Evolutionary conservation across 306 rosid genomes (phyloP).

Genomic region (Glycine latifolia): DNA sequence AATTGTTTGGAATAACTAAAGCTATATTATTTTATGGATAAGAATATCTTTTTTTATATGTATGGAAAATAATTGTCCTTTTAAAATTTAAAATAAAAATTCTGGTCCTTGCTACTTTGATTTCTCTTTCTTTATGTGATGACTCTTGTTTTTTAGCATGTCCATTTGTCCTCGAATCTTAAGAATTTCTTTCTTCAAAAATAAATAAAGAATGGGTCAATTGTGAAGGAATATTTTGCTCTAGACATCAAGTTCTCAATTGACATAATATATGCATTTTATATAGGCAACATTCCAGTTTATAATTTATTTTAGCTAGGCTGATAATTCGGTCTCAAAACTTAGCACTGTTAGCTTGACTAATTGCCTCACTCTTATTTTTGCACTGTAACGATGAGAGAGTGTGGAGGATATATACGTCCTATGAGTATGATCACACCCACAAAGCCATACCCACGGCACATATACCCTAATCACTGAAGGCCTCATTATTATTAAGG

Average conservation of each 20-base stretch:
- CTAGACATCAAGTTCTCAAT: background rate
- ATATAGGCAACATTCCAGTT: background rate
- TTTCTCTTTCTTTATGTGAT: background rate
- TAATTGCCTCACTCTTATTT: background rate
- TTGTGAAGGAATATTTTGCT: background rate
- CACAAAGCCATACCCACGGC: no score
- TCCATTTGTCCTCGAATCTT: background rate
- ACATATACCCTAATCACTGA: no score
- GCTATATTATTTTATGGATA: background rate
- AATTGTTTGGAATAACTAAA: background rate
- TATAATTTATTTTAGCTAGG: background rate
- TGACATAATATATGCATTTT: background rate
- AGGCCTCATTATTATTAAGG: no score
- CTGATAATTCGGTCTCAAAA: background rate
- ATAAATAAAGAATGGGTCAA: background rate
- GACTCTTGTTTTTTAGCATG: background rate
- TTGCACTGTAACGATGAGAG: no score
- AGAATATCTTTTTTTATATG: background rate
- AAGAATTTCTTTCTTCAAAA: background rate
- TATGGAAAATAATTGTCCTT: background rate
- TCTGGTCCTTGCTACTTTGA: background rate
- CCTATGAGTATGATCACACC: no score
- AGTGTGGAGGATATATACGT: no score
- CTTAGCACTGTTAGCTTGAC: background rate
- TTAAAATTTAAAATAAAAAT: conserved; percentile 1